phyloP scores from a whole-genome alignment of 768 basidiomycete species.

The Pulveroboletus sp. region DNA sequence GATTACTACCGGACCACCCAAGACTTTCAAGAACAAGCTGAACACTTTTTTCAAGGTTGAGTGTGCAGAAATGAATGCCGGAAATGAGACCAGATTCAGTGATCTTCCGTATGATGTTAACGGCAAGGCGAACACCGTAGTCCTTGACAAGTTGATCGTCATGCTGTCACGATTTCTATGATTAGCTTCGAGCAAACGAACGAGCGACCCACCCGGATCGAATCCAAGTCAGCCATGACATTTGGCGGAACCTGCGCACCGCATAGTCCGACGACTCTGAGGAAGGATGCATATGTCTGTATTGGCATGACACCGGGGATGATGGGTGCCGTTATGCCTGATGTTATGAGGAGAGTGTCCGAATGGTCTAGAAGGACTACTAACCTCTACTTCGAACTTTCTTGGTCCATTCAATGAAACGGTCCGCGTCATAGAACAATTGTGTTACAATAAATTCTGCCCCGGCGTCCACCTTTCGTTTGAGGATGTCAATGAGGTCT shows the following conservation, averaged over 20 bases:
- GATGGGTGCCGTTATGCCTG: slow-evolving; percentile 86
- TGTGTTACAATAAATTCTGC: slow-evolving; percentile 97
- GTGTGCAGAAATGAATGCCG: slow-evolving; percentile 91
- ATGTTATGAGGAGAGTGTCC: slow-evolving; percentile 4
- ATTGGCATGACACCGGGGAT: slow-evolving; percentile 98
- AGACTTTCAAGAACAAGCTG: slow-evolving; percentile 77
- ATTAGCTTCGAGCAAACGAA: not conserved
- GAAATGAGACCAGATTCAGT: slow-evolving; percentile 51
- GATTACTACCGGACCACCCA: slow-evolving; percentile 55
- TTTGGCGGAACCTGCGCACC: slow-evolving; percentile 68
- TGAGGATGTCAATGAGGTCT: slow-evolving; percentile 62
- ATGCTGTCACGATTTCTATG: slow-evolving; percentile 44
- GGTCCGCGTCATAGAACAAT: slow-evolving; percentile 92
- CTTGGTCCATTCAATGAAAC: slow-evolving; percentile 74
- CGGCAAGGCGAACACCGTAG: slow-evolving; percentile 85
- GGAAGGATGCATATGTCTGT: slow-evolving; percentile 92
- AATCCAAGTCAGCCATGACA: slow-evolving; percentile 62
- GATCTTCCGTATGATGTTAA: slow-evolving; percentile 66
- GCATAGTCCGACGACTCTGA: slow-evolving; percentile 85
- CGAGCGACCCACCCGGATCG: slow-evolving; percentile 59
- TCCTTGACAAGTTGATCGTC: slow-evolving; percentile 94
- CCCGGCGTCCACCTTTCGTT: slow-evolving; percentile 87
- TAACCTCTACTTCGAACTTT: slow-evolving; percentile 69
- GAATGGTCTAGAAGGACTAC: slow-evolving; percentile 8
- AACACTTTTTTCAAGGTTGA: slow-evolving; percentile 96